These are phyloP conservation scores for Glycine latifolia DNA, from an alignment of 306 rosid genomes.

Conservation along the genomic window DNA sequence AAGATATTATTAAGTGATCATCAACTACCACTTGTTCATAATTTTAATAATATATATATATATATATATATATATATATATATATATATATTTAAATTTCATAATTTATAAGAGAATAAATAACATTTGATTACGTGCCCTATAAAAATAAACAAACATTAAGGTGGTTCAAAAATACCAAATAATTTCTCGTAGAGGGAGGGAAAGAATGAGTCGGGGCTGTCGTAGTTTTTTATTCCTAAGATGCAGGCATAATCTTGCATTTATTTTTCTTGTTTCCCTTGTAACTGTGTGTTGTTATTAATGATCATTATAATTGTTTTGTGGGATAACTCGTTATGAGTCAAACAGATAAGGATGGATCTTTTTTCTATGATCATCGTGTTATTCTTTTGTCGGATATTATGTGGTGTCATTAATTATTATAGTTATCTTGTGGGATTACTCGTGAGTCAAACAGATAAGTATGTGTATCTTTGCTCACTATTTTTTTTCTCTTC, in stretches of 20 bases:
- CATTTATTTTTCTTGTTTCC: neutral
- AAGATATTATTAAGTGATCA: too few species aligned
- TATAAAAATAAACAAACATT: too few species aligned
- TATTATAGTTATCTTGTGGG: slow-evolving; percentile 10
- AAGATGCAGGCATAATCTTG: neutral
- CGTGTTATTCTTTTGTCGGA: neutral
- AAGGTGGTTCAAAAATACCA: too few species aligned
- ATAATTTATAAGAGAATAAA: too few species aligned
- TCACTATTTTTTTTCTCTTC: neutral
- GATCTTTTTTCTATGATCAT: neutral
- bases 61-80: too few species aligned
- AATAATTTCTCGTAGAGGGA: too few species aligned
- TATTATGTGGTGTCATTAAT: slow-evolving; percentile 4
- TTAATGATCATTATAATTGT: neutral
- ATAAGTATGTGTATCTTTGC: neutral
- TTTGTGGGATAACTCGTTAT: slow-evolving; percentile 17
- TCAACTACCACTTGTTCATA: too few species aligned
- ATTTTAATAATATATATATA: too few species aligned
- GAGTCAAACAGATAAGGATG: slow-evolving; percentile 42
- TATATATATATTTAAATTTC: too few species aligned
- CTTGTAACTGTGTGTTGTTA: neutral
- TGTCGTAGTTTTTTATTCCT: neutral
- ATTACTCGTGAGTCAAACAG: neutral
- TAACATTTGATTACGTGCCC: too few species aligned
- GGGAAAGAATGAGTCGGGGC: too few species aligned